Base-by-base conservation (phyloP, 208 protist genomes). In the Trypanosoma mega region DNA sequence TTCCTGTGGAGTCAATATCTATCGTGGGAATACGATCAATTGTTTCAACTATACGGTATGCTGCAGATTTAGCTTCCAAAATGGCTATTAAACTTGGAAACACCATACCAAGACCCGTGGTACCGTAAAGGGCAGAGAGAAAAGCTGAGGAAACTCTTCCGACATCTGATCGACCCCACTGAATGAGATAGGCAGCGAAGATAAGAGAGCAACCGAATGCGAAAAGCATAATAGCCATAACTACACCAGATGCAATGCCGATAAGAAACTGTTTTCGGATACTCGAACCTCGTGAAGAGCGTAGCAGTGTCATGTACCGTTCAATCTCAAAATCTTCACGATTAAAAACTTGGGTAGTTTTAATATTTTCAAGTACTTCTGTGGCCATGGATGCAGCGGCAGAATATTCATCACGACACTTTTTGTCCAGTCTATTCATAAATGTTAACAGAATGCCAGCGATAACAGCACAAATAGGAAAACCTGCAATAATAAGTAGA, bases 11-110 rank as follows among this genome's bases (percentile, higher is more conserved):
- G 18, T 67, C 58, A 26, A 72, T 63, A 29, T 87, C 76, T 1
- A 80, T 74, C 18, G 48, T 37, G 0, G 78, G 76, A 43, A 61
- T 33, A 12, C 76, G 55, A 23, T 90, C 79, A 56, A 90, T 87
- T 3, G 74, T 67, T 47, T 67, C 43, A 31, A 85, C 77, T 8
- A 90, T 52, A 16, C 62, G 46, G 30, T 52, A 84, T 0, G 79
- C 82, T n/a, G 79, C 75, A 3, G 68, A 65, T 34, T 76, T 57
- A 37, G 77, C 71, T 27, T 84, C 73, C 14, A 62, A 64, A 36
- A 90, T 67, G 11, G 66, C 12, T 12, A 55, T 29, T 27, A 87
- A 27, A 30, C 18, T 49, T 2, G 82, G 77, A 41, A 62, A 56
- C 4, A 78, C 44, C n/a, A 63, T 27, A 6, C 57, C 70, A 23